Evolutionary conservation across 495 filamentous ascomycete genomes (phyloP).

Genomic region (Neurospora sp.): DNA sequence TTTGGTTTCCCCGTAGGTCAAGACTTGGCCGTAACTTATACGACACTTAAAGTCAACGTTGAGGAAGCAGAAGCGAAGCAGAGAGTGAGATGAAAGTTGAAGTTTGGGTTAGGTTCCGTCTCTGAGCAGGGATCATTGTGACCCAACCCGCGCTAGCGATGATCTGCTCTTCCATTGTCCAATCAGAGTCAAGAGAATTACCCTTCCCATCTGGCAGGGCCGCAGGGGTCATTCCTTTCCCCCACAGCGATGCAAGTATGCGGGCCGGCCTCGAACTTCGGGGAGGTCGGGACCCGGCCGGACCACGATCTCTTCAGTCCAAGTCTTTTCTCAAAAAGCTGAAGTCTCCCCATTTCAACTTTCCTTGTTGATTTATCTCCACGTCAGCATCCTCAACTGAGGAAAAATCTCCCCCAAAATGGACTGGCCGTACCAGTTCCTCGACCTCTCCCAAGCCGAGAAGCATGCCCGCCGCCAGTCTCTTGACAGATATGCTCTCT

Average conservation of each 20-base stretch:
- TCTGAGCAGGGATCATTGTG: neutral
- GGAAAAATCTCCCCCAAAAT: slow-evolving; percentile 14
- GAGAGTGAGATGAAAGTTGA: neutral
- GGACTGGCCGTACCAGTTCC: slow-evolving; percentile 55
- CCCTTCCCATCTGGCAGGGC: no score
- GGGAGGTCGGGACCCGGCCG: neutral
- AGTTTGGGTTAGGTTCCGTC: neutral
- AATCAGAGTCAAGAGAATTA: no score
- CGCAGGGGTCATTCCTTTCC: neutral
- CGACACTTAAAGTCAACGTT: neutral
- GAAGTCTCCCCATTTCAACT: neutral
- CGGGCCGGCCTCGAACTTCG: neutral
- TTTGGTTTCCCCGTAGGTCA: neutral
- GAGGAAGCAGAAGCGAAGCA: neutral
- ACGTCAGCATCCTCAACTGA: neutral
- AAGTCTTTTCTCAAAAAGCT: neutral
- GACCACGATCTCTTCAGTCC: neutral
- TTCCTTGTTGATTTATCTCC: neutral
- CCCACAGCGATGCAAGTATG: neutral
- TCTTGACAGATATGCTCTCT: slow-evolving; percentile 49
- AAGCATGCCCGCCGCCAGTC: slow-evolving; percentile 44
- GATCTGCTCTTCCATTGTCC: neutral
- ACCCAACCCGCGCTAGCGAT: neutral
- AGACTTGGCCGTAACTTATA: neutral
- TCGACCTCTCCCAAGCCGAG: slow-evolving; percentile 43